These are phyloP conservation scores for Dysphania ambrosioides DNA, from an alignment of 148 eudicot species.

Conservation along the genomic window DNA sequence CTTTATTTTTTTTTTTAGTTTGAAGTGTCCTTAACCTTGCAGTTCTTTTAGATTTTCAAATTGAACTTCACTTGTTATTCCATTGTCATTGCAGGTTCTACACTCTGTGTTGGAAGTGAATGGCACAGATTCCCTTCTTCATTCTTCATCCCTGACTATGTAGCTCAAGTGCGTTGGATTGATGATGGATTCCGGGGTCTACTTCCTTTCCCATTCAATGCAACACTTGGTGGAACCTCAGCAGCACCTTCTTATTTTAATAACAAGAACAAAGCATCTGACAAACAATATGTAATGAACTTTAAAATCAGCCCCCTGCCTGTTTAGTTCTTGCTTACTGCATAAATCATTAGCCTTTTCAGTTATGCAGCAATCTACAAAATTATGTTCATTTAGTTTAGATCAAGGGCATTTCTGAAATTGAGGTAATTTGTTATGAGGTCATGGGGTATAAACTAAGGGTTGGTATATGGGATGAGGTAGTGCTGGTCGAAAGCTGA, in stretches of 20 bases:
- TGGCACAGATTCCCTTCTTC: slow-evolving; percentile 99
- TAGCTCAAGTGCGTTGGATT: slow-evolving; percentile 80
- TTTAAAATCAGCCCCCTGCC: slow-evolving; percentile 1
- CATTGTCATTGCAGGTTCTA: slow-evolving; percentile 53
- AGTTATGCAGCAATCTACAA: neutral
- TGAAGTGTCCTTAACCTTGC: neutral
- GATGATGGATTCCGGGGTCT: slow-evolving; percentile 98
- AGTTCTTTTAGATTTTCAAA: neutral
- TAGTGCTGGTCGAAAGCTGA: neutral
- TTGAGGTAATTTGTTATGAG: neutral
- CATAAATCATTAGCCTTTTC: neutral
- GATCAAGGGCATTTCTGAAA: neutral
- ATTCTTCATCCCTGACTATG: slow-evolving; percentile 85
- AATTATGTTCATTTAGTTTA: too few relatives aligned
- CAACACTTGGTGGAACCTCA: slow-evolving; percentile 87
- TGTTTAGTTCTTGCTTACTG: neutral
- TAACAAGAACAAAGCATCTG: slow-evolving; percentile 87
- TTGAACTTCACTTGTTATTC: neutral
- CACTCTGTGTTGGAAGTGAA: slow-evolving; percentile 93
- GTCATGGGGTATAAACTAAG: neutral
- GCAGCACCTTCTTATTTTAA: slow-evolving; percentile 91
- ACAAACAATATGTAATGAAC: slow-evolving; percentile 72
- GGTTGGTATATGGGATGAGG: neutral
- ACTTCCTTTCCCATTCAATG: slow-evolving; percentile 87
- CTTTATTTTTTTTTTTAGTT: neutral